Evolutionary conservation across 331 rosid species (phyloP), one percentile per base, ranked within the genome.

Genomic region (Pyracantha coccinea): DNA sequence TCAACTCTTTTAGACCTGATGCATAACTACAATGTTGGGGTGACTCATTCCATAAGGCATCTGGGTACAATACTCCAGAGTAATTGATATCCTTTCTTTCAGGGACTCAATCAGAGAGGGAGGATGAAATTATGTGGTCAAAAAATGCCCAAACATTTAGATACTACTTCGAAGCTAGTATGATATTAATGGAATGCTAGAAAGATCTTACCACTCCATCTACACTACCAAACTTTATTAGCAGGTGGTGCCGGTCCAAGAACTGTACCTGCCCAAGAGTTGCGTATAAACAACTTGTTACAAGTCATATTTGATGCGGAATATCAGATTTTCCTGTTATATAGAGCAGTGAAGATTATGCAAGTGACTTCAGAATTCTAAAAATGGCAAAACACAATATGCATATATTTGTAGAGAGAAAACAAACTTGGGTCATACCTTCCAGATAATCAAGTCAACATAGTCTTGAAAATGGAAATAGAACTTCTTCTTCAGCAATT

Each of bases 381-480:
- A 55, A 44, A 50, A 59, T 25, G 57, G 52, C 71, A 80, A 72
- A 47, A 61, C 58, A 70, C 74, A 72, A 16, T 47, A 74, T 62
- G 80, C 35, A 71, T 58, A 60, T 62, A 80, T 47, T 68, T 6
- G 12, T 15, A 58, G 54, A 25, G 35, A 17, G 21, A 47, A 6
- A n/a, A 19, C 61, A 10, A 55, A 70, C 14, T n/a, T 68, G 61
- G 71, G 74, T 58, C 85, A 71, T 80, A 95, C 99, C 99, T 92
- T 95, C 93, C 88, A 92, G 79, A 95, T 90, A 55, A 95, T 86
- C 85, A 95, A 86, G 86, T 95, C 92, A 47, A 84, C 91, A 78
- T 90, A 95, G 79, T 90, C 99, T 86, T 92, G 99, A 77, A 92
- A 95, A 84, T 90, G 97, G 85, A 89, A 90, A 89, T 95, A 92